Base-by-base conservation (phyloP, 2,329 filamentous ascomycete genomes). In the Alternaria panax region DNA sequence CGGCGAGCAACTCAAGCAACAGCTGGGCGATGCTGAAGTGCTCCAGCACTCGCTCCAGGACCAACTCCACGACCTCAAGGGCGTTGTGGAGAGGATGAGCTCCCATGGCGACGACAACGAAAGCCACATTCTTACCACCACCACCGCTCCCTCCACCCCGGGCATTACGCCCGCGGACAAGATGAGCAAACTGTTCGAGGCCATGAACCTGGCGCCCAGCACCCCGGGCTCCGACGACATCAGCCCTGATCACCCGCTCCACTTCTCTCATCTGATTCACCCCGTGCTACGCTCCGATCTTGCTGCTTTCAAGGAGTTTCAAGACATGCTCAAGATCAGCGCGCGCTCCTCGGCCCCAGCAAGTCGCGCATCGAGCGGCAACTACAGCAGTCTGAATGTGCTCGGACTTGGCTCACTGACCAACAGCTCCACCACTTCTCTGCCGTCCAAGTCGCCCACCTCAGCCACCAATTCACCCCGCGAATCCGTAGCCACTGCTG, bases 31-130 rank as follows among this genome's bases (percentile, higher is more conserved):
- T 75, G 94, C 92, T 0, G 93, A 98, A 78, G 85, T 86, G 24
- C 85, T 99, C 18, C 86, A 99, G 61, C 88, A 88, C 58, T 97
- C 92, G 1, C 92, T 98, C 70, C 93, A 97, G 75, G 93, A 98
- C 77, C 95, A 99, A 76, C 83, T 99, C 3, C 86, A 90, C 2
- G 92, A 98, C 77, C 86, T 99, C 64, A 99, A 99, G 79, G 84
- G 87, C 20, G 92, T 97, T 64, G 92, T 99, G 88, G 93, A 97
- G 79, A 89, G 90, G 69, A 92, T 97, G 88, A 86, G 85, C 24
- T 83, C 87, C 12, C 88, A 92, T 67, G 86, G 85, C 60, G 91
- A 95, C 66, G 91, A 96, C 67, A 84, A 87, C 66, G 85, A 89
- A 50, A 88, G 84, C 43, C 87, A 86, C 57, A 85, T 88, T n/a